Base-by-base conservation (phyloP, 1,139 yeast species). In the Pichia norvegensis region DNA sequence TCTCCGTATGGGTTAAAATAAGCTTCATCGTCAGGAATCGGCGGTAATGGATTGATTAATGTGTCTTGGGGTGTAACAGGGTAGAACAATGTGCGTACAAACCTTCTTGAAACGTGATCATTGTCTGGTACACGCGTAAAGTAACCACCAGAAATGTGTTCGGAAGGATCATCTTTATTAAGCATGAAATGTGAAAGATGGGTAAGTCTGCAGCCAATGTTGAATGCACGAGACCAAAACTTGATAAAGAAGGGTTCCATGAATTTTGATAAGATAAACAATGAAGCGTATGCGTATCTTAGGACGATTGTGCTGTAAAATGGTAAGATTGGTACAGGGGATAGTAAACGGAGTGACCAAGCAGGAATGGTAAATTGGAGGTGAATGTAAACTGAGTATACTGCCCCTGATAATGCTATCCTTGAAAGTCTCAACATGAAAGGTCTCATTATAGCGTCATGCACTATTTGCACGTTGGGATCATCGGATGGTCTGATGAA, bases 401-500 rank as follows among this genome's bases (percentile, higher is more conserved):
- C 86, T 45, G 79, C 70, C 16, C 81, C 94, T 39, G 96, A 85
- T 29, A 87, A 66, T 8, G 73, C 73, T 38, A 92, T 83, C 52
- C 95, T 73, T 33, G 84, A 78, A 33, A 90, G 56, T 61, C 92
- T 97, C 40, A 83, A 68, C 14, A 67, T 54, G 55, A 90, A 72
- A 1, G 95, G 86, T 53, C 85, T 79, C 46, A 84, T 82, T 50
- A 92, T 67, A 1, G 95, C 94, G 60, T 90, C 96, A 54, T 87
- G 92, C 40, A 92, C 75, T n/a, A 94, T 76, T 52, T 92, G 78
- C 38, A 88, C 81, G 55, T 87, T 84, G 29, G 95, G 96, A 60
- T 92, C 97, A 55, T 90, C 96, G 2, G 97, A 96, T 29, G 95
- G 88, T 53, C 96, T 74, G 47, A 94, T 85, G 66, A 94, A 92